phyloP scores from a whole-genome alignment of 306 rosid genomes.

The Ceratonia siliqua region DNA sequence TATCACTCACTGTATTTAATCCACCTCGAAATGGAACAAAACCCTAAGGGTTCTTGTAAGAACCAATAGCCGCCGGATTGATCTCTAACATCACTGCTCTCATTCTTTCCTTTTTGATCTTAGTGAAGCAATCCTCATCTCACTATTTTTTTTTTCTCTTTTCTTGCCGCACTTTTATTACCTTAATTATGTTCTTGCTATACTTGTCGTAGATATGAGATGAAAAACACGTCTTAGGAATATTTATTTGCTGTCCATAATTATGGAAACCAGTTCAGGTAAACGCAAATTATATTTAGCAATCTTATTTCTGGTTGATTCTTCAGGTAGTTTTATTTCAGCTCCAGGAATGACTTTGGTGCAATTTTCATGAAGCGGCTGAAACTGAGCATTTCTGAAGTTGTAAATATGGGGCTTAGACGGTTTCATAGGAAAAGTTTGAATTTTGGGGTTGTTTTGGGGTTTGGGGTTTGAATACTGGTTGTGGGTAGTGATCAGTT shows the following conservation, averaged over 20 bases:
- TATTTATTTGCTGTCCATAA: conserved; percentile 16
- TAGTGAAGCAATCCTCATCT: background rate
- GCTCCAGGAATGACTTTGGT: conserved; percentile 25
- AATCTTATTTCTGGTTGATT: conserved; percentile 32
- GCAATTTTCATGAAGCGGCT: conserved; percentile 39
- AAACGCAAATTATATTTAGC: background rate
- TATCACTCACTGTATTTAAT: conserved; percentile 59
- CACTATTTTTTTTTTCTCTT: conserved; percentile 1
- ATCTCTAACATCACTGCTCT: conserved; percentile 34
- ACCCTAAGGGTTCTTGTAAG: conserved; percentile 90
- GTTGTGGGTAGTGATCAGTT: conserved; percentile 30
- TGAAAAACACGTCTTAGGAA: conserved; percentile 3
- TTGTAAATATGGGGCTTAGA: conserved; percentile 42
- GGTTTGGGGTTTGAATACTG: conserved; percentile 39
- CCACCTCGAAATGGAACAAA: conserved; percentile 61
- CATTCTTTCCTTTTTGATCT: conserved; percentile 28
- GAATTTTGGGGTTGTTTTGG: conserved; percentile 25
- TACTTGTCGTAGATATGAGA: background rate
- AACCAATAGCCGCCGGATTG: conserved; percentile 80
- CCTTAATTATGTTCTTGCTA: background rate
- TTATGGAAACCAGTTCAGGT: conserved; percentile 21
- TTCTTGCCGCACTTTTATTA: background rate
- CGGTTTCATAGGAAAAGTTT: conserved; percentile 21
- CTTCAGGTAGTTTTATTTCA: conserved; percentile 14
- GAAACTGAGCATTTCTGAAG: conserved; percentile 30